Evolutionary conservation across 805 yeast genomes (phyloP).

Genomic region (Metschnikowia santaceciliae): DNA sequence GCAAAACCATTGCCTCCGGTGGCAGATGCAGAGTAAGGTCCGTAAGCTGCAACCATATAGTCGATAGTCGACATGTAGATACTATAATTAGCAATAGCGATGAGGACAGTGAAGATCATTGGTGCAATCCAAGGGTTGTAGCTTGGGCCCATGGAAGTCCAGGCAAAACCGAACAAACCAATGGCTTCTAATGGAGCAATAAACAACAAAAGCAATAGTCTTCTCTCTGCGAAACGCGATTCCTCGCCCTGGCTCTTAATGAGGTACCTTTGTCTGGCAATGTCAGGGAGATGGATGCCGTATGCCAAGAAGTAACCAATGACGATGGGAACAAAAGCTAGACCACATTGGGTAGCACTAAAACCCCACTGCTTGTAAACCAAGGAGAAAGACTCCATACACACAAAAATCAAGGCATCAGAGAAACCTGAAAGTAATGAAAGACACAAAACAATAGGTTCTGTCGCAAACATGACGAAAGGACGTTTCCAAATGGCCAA

Average conservation of each 20-base stretch:
- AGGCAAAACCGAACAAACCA: constrained; percentile 40
- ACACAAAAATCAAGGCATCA: constrained; percentile 38
- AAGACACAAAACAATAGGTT: constrained; percentile 38
- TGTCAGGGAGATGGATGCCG: constrained; percentile 29
- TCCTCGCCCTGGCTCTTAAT: constrained; percentile 22
- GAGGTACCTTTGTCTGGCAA: constrained; percentile 27
- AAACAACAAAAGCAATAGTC: constrained; percentile 31
- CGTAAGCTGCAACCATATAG: constrained; percentile 41
- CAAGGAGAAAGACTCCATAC: constrained; percentile 33
- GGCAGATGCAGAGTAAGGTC: constrained; percentile 42
- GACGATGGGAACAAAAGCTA: constrained; percentile 30
- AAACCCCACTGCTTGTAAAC: constrained; percentile 36
- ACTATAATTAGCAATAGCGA: constrained; percentile 38
- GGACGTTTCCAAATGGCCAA: constrained; percentile 36
- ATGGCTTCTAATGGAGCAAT: constrained; percentile 37
- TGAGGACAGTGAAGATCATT: constrained; percentile 32
- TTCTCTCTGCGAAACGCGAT: constrained; percentile 25
- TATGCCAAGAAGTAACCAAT: constrained; percentile 37
- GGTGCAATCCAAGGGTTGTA: constrained; percentile 41
- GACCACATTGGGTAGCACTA: constrained; percentile 27
- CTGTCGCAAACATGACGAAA: constrained; percentile 34
- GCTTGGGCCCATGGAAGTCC: constrained; percentile 39
- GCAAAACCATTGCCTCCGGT: constrained; percentile 44
- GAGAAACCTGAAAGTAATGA: constrained; percentile 39
- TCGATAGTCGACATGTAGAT: constrained; percentile 44